Evolutionary conservation across 768 basidiomycete species (phyloP).

Genomic region (Crepidotus variabilis): DNA sequence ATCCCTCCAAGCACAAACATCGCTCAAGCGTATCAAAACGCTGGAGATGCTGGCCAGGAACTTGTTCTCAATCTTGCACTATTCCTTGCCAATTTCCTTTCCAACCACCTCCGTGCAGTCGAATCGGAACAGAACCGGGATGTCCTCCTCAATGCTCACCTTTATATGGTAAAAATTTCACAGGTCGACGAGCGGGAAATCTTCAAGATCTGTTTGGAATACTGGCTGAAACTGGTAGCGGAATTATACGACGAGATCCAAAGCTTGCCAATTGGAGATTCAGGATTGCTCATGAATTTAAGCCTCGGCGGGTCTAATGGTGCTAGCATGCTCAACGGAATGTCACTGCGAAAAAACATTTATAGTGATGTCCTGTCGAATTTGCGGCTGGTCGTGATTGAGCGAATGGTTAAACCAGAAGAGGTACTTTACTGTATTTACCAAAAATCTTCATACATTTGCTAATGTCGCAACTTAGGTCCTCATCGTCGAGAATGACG

Average conservation of each 20-base stretch:
- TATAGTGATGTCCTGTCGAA: constrained; percentile 95
- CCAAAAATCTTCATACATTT: neutral
- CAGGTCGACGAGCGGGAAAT: constrained; percentile 98
- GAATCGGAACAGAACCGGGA: constrained; percentile 90
- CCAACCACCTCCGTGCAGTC: constrained; percentile 88
- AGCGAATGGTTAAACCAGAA: constrained; percentile 99
- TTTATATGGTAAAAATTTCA: constrained; percentile 97
- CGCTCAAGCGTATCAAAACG: constrained; percentile 84
- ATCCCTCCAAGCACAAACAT: constrained; percentile 95
- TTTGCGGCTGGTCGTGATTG: constrained; percentile 91
- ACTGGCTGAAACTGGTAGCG: constrained; percentile 93
- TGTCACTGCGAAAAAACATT: constrained; percentile 87
- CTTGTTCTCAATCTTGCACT: constrained; percentile 95
- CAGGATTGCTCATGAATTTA: constrained; percentile 83
- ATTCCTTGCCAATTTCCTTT: constrained; percentile 97
- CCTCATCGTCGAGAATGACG: constrained; percentile 97
- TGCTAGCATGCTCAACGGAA: constrained; percentile 67
- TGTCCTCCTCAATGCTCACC: constrained; percentile 91
- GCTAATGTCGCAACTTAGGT: constrained; percentile 48
- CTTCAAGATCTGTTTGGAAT: constrained; percentile 98
- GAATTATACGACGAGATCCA: constrained; percentile 98
- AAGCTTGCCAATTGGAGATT: constrained; percentile 83
- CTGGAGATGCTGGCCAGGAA: constrained; percentile 91
- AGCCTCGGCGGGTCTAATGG: constrained; percentile 71
- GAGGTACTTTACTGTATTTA: constrained; percentile 55